Conservation (phyloP, 2,329 filamentous ascomycete species). For the Fusarium avenaceum region DNA sequence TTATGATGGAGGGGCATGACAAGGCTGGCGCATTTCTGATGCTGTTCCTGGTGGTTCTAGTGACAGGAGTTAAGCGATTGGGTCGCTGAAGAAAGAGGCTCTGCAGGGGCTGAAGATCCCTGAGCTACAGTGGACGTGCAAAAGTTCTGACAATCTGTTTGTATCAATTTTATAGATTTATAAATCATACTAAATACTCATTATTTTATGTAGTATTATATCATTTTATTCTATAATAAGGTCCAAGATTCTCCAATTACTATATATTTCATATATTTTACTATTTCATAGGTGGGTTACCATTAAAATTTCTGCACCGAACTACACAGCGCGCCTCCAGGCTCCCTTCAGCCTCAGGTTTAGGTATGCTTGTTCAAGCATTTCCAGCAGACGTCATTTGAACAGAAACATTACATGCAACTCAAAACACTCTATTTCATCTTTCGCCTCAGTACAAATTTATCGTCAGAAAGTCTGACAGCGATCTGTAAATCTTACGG, state of each 20-base stretch:
- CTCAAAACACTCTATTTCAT: not conserved
- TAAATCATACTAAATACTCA: too few relatives aligned
- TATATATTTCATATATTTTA: too few relatives aligned
- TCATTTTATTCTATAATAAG: too few relatives aligned
- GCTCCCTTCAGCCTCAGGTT: slow-evolving; percentile 9
- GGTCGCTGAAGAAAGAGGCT: slow-evolving; percentile 3
- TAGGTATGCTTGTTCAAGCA: not conserved
- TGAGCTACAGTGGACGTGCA: not conserved
- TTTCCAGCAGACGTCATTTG: slow-evolving; percentile 27
- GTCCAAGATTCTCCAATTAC: too few relatives aligned
- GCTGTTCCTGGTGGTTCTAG: slow-evolving; percentile 19
- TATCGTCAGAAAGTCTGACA: not conserved
- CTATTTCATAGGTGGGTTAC: too few relatives aligned
- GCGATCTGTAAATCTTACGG: not conserved
- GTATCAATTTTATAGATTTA: too few relatives aligned
- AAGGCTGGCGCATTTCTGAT: slow-evolving; percentile 29
- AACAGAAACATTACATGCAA: not conserved
- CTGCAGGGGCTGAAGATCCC: slow-evolving; percentile 16
- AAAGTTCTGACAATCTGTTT: too few relatives aligned
- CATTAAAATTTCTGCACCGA: too few relatives aligned
- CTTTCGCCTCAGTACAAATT: not conserved
- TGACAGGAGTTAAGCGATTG: slow-evolving; percentile 18
- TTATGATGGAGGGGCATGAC: slow-evolving; percentile 37
- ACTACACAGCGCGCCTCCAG: not conserved
- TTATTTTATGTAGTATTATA: too few relatives aligned